Conservation (phyloP, 306 rosid genomes). For the Chamaecrista fasciculata region DNA sequence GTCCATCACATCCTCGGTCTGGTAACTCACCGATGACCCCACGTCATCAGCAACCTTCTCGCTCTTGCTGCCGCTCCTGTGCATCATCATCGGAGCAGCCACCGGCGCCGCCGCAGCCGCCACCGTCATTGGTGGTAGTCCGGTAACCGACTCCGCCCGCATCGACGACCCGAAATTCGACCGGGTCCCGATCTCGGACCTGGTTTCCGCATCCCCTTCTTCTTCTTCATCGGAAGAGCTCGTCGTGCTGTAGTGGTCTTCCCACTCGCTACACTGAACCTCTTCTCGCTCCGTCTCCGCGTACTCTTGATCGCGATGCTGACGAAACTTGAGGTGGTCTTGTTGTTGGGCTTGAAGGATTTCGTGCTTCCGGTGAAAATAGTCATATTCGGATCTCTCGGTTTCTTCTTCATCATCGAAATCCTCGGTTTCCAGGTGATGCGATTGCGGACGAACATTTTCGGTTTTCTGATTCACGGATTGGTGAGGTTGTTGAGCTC, state of each 20-base stretch:
- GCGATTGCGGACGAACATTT: background rate
- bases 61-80: constrained; percentile 27
- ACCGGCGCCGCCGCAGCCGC: background rate
- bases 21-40: constrained; percentile 39
- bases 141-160: constrained; percentile 39
- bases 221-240: constrained; percentile 61
- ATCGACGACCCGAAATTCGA: constrained; percentile 71
- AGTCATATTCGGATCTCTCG: constrained; percentile 57
- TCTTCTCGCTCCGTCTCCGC: constrained; percentile 81
- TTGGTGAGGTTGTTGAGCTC: constrained; percentile 24
- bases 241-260: constrained; percentile 76
- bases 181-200: constrained; percentile 65
- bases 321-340: background rate
- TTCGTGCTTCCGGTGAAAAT: constrained; percentile 30
- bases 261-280: constrained; percentile 98
- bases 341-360: background rate
- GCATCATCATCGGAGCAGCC: constrained; percentile 24
- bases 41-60: constrained; percentile 40
- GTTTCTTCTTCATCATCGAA: constrained; percentile 34
- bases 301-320: constrained; percentile 40
- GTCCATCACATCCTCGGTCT: constrained; percentile 53
- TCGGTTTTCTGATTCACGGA: background rate
- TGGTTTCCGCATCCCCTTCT: constrained; percentile 54
- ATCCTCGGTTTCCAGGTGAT: constrained; percentile 11
- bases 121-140: background rate